A percentile compares a stretch with the other conserved stretches of the same genome.
Evolutionary conservation across 495 filamentous ascomycete species (phyloP).

Genomic region (Elaphomyces granulatus): DNA sequence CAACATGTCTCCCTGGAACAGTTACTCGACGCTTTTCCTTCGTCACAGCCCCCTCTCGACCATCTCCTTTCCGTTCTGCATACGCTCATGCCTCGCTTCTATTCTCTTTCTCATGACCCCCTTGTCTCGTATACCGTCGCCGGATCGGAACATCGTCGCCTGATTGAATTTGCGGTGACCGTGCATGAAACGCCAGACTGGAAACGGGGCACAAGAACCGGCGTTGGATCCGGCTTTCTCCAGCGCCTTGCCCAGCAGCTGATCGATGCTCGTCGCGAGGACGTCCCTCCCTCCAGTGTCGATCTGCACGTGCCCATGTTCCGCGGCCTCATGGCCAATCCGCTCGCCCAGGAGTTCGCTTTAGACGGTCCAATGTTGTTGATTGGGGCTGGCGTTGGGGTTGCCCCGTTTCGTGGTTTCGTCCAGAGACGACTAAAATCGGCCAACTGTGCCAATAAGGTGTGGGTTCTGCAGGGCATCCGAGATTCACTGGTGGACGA

Average conservation of each 20-base stretch:
- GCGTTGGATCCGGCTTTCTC: conserved; percentile 71
- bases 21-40: conserved; percentile 83
- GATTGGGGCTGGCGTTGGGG: conserved; percentile 90
- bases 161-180: conserved; percentile 89
- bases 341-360: conserved; percentile 74
- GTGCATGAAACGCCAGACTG: conserved; percentile 79
- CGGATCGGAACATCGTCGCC: conserved; percentile 56
- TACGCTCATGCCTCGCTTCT: conserved; percentile 91
- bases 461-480: conserved; percentile 97
- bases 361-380: conserved; percentile 93
- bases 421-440: conserved; percentile 89
- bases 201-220: conserved; percentile 51
- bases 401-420: conserved; percentile 94
- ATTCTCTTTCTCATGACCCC: conserved; percentile 93
- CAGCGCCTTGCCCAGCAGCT: conserved; percentile 61
- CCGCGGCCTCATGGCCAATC: conserved; percentile 97
- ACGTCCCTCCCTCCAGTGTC: conserved; percentile 33
- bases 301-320: conserved; percentile 85
- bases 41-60: conserved; percentile 70
- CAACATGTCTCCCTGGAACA: conserved; percentile 73
- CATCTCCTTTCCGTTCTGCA: conserved; percentile 66
- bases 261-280: conserved; percentile 45
- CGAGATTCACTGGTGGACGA: conserved; percentile 87
- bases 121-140: conserved; percentile 59
- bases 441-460: conserved; percentile 97